Evolutionary conservation across 2,329 filamentous ascomycete genomes (phyloP), one percentile per base, ranked within the genome.

Genomic region (Cladosporium austrohemisphaericum): DNA sequence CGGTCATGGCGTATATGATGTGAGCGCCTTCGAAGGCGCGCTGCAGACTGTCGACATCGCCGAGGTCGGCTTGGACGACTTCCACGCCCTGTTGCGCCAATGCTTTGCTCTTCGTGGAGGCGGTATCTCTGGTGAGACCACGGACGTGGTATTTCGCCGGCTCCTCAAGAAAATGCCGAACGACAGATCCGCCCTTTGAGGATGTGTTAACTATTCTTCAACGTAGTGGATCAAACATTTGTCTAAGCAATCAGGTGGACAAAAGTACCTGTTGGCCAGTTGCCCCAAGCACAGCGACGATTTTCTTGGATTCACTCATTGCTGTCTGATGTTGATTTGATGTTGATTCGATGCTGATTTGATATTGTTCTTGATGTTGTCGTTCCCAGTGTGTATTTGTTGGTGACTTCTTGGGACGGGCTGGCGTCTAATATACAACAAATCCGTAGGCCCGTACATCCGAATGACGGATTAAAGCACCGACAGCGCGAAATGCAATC

Each of bases 101-200:
- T 1, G 65, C 64, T 59, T 74, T 70, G n/a, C 77, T 70, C 2
- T 67, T 68, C 0, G 71, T 56, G 38, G 71, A 74, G 9, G 63
- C 60, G 2, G 65, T 52, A 52, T 79, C 68, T 46, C 81, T 76
- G 2, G 80, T 80, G 19, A 84, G 68, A 37, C 70, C 80, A 23
- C 80, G 76, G 28, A 84, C 66, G 4, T 67, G 60, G 68, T 74
- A 82, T 32, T 71, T 62, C 29, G 70, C 65, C 0, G 74, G 63
- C 57, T 70, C 65, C 16, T 59, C 53, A 10, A 76, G 67, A 13
- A 78, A 60, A 19, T 59, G 57, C 18, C 67, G 61, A 43, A 79
- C 73, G 32, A 83, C 71, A 4, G 76, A 78, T 53, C 77, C 75
- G 41, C 81, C 81, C 66, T 85, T 80, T 50, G 76, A 11, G 1